Conservation (phyloP, 768 basidiomycete genomes). For the Fomitopsis pulvina region DNA sequence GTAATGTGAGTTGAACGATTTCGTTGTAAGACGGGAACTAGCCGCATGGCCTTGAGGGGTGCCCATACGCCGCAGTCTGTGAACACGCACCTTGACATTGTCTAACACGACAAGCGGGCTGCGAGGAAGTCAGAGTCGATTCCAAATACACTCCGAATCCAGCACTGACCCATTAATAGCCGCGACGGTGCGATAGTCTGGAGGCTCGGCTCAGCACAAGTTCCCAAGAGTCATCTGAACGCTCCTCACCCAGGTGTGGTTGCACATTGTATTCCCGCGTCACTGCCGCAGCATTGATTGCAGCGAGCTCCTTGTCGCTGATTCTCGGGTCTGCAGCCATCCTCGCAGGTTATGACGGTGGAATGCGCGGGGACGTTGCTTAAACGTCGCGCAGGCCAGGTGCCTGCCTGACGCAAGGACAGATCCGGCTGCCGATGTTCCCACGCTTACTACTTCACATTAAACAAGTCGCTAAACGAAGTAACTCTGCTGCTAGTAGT, state of each 20-base stretch:
- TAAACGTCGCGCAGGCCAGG: background rate
- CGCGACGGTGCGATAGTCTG: conserved; percentile 97
- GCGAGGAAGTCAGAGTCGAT: conserved; percentile 8
- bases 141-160: background rate
- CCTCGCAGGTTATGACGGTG: conserved; percentile 7
- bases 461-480: background rate
- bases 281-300: conserved; percentile 84
- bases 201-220: conserved; percentile 5
- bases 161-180: conserved; percentile 88
- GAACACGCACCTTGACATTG: conserved; percentile 84
- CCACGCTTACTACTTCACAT: conserved; percentile 3
- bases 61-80: too few relatives aligned
- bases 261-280: conserved; percentile 84
- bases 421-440: conserved; percentile 10
- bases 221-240: conserved; percentile 2
- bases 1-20: conserved; percentile 91
- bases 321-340: conserved; percentile 51
- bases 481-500: too few relatives aligned
- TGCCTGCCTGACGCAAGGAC: background rate
- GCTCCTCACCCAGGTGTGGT: conserved; percentile 72
- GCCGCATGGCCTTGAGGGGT: too few relatives aligned
- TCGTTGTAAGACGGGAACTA: conserved; percentile 98
- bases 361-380: conserved; percentile 3
- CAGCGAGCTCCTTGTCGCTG: conserved; percentile 66
- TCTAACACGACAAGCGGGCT: conserved; percentile 95